phyloP scores from a whole-genome alignment of 139 green algal genomes.

The Volvox reticuliferus region DNA sequence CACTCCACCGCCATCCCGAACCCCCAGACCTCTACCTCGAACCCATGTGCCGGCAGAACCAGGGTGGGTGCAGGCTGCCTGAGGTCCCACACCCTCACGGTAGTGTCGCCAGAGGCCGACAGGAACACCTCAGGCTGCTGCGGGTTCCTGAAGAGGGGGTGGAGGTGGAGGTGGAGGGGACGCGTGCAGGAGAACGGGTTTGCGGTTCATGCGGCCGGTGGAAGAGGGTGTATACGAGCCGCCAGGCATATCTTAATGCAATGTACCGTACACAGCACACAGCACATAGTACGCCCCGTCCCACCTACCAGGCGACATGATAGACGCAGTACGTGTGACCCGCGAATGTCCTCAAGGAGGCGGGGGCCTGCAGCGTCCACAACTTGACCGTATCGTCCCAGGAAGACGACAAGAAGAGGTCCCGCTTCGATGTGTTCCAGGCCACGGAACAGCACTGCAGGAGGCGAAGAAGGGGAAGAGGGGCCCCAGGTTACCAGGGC shows the following conservation, averaged over 20 bases:
- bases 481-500: too few relatives aligned
- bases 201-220: too few relatives aligned
- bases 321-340: slow-evolving; percentile 99
- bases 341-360: slow-evolving; percentile 81
- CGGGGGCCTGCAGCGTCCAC: slow-evolving; percentile 79
- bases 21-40: slow-evolving; percentile 54
- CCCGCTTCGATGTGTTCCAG: slow-evolving; percentile 90
- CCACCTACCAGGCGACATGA: slow-evolving; percentile 83
- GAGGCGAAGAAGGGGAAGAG: not conserved
- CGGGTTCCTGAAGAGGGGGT: slow-evolving; percentile 78
- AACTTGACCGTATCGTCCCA: slow-evolving; percentile 99
- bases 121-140: slow-evolving; percentile 85
- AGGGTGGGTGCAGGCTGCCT: slow-evolving; percentile 84
- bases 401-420: slow-evolving; percentile 90
- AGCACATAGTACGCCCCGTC: too few relatives aligned
- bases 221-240: too few relatives aligned
- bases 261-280: too few relatives aligned
- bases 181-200: not conserved
- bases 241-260: too few relatives aligned
- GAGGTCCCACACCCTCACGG: slow-evolving; percentile 91
- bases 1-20: too few relatives aligned
- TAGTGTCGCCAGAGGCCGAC: slow-evolving; percentile 88
- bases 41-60: slow-evolving; percentile 85
- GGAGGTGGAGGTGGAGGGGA: not conserved
- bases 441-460: slow-evolving; percentile 79